These are phyloP conservation scores for Nannochloropsis gaditana DNA, from an alignment of 108 stramenopile species.

Conservation along the genomic window DNA sequence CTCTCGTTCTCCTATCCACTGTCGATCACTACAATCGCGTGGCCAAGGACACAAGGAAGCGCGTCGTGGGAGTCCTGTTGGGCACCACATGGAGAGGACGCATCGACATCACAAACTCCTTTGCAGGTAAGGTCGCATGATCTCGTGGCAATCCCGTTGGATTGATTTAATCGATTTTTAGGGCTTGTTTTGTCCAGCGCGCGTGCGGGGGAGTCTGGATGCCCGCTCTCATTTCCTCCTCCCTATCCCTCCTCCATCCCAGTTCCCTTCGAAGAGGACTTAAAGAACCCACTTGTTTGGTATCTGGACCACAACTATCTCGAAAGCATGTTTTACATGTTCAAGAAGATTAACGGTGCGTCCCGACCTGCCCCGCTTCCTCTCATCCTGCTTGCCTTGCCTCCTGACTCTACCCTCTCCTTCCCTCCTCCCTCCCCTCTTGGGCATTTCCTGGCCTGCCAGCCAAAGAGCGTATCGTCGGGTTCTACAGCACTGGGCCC, in stretches of 20 bases:
- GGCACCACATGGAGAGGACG: conserved; percentile 66
- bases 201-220: no score
- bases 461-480: conserved; percentile 40
- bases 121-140: neutral
- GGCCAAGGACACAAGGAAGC: conserved; percentile 86
- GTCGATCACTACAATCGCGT: conserved; percentile 98
- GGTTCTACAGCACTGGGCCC: conserved; percentile 46
- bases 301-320: conserved; percentile 98
- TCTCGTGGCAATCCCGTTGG: no score
- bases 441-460: neutral
- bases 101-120: conserved; percentile 40
- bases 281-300: conserved; percentile 68
- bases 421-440: neutral
- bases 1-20: conserved; percentile 86
- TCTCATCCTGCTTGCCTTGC: neutral
- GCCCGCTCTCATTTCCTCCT: neutral
- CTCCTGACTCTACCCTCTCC: neutral
- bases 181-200: no score
- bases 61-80: conserved; percentile 93
- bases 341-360: conserved; percentile 29
- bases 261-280: conserved; percentile 99
- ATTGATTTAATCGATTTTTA: no score
- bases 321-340: conserved; percentile 62
- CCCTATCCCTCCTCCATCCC: conserved; percentile 58
- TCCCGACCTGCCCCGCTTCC: neutral